phyloP scores from a whole-genome alignment of 129 eudicot genomes.

The Flaveria sonorensis region DNA sequence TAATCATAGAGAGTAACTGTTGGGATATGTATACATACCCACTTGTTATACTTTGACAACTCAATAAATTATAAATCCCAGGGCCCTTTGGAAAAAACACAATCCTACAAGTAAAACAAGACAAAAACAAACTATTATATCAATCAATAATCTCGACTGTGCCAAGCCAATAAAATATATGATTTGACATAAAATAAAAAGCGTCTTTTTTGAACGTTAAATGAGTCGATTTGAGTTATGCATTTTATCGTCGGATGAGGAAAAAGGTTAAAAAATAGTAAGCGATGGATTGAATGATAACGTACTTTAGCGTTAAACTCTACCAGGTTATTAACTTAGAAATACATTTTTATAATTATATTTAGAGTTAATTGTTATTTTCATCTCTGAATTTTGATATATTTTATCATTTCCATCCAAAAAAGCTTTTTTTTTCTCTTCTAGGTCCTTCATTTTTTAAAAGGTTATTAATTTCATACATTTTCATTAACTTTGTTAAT shows the following conservation, averaged over 20 bases:
- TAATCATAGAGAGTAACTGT: conserved; percentile 41
- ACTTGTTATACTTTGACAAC: conserved; percentile 37
- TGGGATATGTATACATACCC: conserved; percentile 36
- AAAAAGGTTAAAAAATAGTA: neutral
- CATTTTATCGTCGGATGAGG: neutral
- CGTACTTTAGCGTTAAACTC: too few relatives aligned
- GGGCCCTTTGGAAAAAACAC: conserved; percentile 31
- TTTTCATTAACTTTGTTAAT: too few relatives aligned
- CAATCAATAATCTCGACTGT: conserved; percentile 15
- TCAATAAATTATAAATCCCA: conserved; percentile 24
- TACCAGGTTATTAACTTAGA: too few relatives aligned
- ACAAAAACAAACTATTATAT: conserved; percentile 38
- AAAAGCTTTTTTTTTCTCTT: too few relatives aligned
- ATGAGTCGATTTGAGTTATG: neutral
- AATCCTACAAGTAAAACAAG: conserved; percentile 39
- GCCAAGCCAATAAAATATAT: neutral
- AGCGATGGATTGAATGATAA: too few relatives aligned
- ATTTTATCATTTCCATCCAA: too few relatives aligned
- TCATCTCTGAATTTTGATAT: too few relatives aligned
- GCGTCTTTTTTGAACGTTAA: neutral
- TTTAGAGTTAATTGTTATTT: too few relatives aligned
- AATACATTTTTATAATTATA: too few relatives aligned
- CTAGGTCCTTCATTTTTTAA: too few relatives aligned
- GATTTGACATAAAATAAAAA: conserved; percentile 17
- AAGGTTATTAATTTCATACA: too few relatives aligned